Conservation (phyloP, 176 grass and related monocot species). For the Oryza glumipatula region DNA sequence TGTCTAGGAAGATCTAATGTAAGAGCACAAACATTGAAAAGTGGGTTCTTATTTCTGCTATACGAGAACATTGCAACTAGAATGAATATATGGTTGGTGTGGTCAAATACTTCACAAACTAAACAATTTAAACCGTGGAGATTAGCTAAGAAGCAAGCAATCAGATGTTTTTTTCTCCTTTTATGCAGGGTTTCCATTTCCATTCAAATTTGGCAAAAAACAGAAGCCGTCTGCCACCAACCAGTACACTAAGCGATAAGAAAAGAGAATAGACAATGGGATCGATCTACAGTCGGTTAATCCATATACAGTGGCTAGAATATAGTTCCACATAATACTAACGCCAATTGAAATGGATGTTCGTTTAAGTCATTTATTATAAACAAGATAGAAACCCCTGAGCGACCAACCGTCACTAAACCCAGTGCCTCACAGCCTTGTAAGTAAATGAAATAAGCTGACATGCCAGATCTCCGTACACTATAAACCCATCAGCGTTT, state of each 20-base stretch:
- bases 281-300: neutral
- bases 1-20: neutral
- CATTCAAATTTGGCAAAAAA: neutral
- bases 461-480: neutral
- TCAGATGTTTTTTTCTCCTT: neutral
- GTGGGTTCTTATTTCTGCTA: neutral
- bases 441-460: neutral
- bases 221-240: neutral
- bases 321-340: neutral
- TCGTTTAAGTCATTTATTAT: neutral
- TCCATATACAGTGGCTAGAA: neutral
- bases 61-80: neutral
- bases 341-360: neutral
- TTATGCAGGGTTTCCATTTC: neutral
- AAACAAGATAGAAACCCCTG: neutral
- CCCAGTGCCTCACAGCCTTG: neutral
- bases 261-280: neutral
- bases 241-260: neutral
- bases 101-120: neutral
- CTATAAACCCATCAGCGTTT: neutral
- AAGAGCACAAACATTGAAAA: neutral
- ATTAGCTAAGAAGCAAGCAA: neutral
- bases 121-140: neutral
- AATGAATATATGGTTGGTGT: slow-evolving; percentile 14
- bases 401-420: too few relatives aligned